phyloP scores from a whole-genome alignment of 306 rosid species.

The Cajanus cajan region DNA sequence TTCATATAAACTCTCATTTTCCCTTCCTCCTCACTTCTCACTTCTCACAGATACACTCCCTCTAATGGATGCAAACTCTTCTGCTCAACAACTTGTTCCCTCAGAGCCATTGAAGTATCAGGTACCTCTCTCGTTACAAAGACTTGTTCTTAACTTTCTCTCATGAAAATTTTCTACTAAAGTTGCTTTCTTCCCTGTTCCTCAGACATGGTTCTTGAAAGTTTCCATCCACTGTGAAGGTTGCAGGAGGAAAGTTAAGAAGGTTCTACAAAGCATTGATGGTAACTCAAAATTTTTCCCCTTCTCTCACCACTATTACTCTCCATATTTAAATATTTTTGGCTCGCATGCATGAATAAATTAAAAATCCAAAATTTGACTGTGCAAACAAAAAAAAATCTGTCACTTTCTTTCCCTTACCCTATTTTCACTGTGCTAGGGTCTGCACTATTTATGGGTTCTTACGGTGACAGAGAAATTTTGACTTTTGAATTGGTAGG shows the following conservation, averaged over 20 bases:
- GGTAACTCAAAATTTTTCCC: constrained; percentile 39
- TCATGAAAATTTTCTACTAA: neutral
- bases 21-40: neutral
- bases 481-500: constrained; percentile 37
- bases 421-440: neutral
- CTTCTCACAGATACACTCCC: neutral
- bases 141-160: no score
- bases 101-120: constrained; percentile 50
- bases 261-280: constrained; percentile 72
- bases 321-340: neutral
- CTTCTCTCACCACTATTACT: neutral
- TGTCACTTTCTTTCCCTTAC: neutral
- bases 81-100: constrained; percentile 20
- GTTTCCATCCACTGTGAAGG: constrained; percentile 87
- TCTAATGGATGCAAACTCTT: constrained; percentile 54
- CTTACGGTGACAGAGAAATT: neutral
- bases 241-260: constrained; percentile 81
- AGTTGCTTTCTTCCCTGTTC: neutral
- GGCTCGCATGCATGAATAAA: constrained; percentile 31
- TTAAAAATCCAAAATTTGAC: constrained; percentile 10
- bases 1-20: no score
- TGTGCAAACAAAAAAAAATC: neutral
- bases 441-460: neutral
- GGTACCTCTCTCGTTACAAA: constrained; percentile 23
- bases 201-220: constrained; percentile 47